Conservation (phyloP, 805 yeast genomes). For the Metschnikowia henanensis region DNA sequence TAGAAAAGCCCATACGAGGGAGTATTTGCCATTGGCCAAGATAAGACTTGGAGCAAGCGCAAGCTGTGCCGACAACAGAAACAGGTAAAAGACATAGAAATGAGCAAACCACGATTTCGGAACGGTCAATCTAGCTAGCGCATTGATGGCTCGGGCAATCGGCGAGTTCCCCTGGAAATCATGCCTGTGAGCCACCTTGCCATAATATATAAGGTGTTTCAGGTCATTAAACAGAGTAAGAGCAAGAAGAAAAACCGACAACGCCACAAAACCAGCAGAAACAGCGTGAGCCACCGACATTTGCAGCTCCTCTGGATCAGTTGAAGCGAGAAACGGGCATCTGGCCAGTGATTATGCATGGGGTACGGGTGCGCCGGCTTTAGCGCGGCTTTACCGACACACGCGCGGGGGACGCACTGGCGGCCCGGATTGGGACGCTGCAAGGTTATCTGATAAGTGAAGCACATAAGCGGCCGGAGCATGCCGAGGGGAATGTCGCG, state of each 20-base stretch:
- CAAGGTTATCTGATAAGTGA: neutral
- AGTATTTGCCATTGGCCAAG: conserved; percentile 16
- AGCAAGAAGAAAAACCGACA: conserved; percentile 5
- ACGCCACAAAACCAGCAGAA: conserved; percentile 4
- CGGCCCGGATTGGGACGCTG: neutral
- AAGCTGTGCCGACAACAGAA: conserved; percentile 23
- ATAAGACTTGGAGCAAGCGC: conserved; percentile 12
- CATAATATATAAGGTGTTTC: conserved; percentile 14
- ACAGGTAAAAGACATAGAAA: conserved; percentile 52
- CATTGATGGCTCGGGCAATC: conserved; percentile 3
- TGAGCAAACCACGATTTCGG: conserved; percentile 66
- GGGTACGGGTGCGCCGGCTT: conserved; percentile 1
- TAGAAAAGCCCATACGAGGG: conserved; percentile 24
- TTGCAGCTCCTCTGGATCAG: neutral
- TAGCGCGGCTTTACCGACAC: neutral
- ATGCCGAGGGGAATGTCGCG: neutral
- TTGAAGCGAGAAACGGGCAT: neutral
- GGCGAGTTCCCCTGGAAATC: neutral
- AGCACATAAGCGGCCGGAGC: neutral
- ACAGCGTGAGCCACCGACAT: conserved; percentile 3
- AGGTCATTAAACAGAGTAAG: conserved; percentile 7
- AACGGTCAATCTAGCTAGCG: conserved; percentile 38
- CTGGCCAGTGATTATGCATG: neutral
- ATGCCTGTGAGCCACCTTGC: conserved; percentile 13
- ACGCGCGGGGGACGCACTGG: neutral